Evolutionary conservation across 306 rosid species (phyloP).

Genomic region (Corylus americana): DNA sequence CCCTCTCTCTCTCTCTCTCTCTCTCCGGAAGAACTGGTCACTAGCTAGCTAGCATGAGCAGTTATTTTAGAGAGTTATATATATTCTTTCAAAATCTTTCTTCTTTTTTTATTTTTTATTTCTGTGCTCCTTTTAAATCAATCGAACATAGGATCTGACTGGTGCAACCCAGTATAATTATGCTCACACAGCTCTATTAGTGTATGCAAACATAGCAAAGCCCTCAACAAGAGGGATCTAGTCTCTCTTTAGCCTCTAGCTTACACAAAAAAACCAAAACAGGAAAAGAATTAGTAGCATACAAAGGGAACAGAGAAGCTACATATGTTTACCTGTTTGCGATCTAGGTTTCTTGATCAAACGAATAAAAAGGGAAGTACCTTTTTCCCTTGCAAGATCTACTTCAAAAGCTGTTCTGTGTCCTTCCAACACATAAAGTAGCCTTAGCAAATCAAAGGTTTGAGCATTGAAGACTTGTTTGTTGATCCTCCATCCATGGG

Average conservation of each 20-base stretch:
- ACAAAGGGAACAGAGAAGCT: conserved; percentile 37
- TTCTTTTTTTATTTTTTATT: too few relatives aligned
- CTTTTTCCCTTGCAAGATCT: conserved; percentile 49
- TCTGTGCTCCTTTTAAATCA: conserved; percentile 20
- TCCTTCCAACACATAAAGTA: conserved; percentile 31
- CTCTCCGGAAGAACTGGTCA: conserved; percentile 30
- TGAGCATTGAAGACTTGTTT: conserved; percentile 38
- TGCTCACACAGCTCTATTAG: conserved; percentile 19
- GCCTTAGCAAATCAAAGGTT: conserved; percentile 49
- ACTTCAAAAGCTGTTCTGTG: conserved; percentile 44
- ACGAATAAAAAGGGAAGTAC: conserved; percentile 45
- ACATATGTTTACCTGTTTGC: conserved; percentile 56
- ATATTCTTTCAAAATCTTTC: background rate
- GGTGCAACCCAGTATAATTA: conserved; percentile 23
- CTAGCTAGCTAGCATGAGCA: conserved; percentile 33
- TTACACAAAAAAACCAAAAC: conserved; percentile 31
- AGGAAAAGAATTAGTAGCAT: conserved; percentile 32
- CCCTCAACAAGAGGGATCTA: conserved; percentile 34
- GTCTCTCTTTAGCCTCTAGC: conserved; percentile 20
- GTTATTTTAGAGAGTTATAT: conserved; percentile 20
- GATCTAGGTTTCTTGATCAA: conserved; percentile 55
- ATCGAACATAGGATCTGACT: conserved; percentile 38
- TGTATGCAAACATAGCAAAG: conserved; percentile 29
- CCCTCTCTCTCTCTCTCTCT: conserved; percentile 23
- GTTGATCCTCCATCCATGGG: conserved; percentile 39